Conservation (phyloP, 805 yeast species). For the Kazachstania bromeliacearum region DNA sequence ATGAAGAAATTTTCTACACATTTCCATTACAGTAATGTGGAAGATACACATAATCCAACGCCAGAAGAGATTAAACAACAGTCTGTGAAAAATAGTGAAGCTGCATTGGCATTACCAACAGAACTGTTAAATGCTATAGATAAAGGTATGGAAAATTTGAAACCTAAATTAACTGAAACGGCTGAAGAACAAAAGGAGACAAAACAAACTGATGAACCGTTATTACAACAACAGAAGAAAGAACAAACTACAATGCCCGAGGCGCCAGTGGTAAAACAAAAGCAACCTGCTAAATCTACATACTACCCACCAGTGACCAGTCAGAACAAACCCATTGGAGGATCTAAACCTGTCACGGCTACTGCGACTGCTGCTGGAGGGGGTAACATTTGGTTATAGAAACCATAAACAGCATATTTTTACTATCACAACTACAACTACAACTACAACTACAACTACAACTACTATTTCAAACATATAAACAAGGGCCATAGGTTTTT, state of each 20-base stretch:
- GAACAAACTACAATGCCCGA: conserved; percentile 6
- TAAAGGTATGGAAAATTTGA: conserved; percentile 25
- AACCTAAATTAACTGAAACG: conserved; percentile 11
- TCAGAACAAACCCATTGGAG: no score
- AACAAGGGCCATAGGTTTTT: conserved; percentile 7
- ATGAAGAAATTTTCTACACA: conserved; percentile 30
- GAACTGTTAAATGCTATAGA: conserved; percentile 26
- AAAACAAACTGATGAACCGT: conserved; percentile 6
- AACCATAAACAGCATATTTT: no score
- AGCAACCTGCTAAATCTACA: conserved; percentile 8
- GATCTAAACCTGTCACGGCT: no score
- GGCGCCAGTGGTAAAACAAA: not conserved
- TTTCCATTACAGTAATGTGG: conserved; percentile 28
- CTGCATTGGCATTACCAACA: conserved; percentile 21
- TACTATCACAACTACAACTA: not conserved
- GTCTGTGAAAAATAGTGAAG: conserved; percentile 20
- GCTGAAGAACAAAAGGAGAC: not conserved
- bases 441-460: not conserved
- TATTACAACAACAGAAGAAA: conserved; percentile 13
- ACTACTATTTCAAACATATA: conserved; percentile 8
- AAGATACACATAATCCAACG: conserved; percentile 27
- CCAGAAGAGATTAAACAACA: conserved; percentile 30
- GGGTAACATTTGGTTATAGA: no score
- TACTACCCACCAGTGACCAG: conserved; percentile 13
- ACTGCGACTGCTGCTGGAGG: no score